These are phyloP conservation scores for Spathaspora sp. DNA, from an alignment of 1,139 yeast genomes.

Conservation along the genomic window DNA sequence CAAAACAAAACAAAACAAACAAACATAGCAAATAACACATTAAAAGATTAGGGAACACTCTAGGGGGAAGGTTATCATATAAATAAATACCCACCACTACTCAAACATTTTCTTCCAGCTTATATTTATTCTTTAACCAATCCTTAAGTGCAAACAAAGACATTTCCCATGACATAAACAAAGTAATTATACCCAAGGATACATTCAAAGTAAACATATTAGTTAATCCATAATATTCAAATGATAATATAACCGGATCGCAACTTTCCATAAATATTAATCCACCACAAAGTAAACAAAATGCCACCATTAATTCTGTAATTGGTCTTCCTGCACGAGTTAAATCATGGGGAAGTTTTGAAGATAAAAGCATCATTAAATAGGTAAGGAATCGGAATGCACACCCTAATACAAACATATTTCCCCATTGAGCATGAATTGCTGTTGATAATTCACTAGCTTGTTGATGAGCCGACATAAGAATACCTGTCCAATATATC, in stretches of 20 bases:
- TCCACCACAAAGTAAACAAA: conserved; percentile 85
- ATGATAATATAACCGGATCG: conserved; percentile 76
- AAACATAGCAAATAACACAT: background rate
- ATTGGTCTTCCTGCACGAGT: conserved; percentile 62
- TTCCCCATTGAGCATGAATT: conserved; percentile 93
- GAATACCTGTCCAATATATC: conserved; percentile 94
- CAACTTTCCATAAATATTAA: conserved; percentile 89
- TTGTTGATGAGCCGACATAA: conserved; percentile 94
- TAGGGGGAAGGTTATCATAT: no score
- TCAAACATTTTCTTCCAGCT: conserved; percentile 2
- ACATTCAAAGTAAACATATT: conserved; percentile 89
- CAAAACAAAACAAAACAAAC: conserved; percentile 1
- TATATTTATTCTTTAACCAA: conserved; percentile 32
- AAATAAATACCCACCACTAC: conserved; percentile 2
- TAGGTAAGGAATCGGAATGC: conserved; percentile 73
- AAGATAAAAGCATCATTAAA: conserved; percentile 48
- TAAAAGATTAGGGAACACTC: conserved; percentile 1
- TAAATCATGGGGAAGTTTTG: conserved; percentile 22
- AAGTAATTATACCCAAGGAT: conserved; percentile 72
- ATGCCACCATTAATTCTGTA: conserved; percentile 77
- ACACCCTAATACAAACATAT: conserved; percentile 73
- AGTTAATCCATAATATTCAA: conserved; percentile 84
- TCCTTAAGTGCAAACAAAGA: conserved; percentile 62
- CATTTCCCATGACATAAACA: conserved; percentile 94
- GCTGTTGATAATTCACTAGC: conserved; percentile 73